Base-by-base conservation (phyloP, 179 eudicot species). In the Gypsophila paniculata region DNA sequence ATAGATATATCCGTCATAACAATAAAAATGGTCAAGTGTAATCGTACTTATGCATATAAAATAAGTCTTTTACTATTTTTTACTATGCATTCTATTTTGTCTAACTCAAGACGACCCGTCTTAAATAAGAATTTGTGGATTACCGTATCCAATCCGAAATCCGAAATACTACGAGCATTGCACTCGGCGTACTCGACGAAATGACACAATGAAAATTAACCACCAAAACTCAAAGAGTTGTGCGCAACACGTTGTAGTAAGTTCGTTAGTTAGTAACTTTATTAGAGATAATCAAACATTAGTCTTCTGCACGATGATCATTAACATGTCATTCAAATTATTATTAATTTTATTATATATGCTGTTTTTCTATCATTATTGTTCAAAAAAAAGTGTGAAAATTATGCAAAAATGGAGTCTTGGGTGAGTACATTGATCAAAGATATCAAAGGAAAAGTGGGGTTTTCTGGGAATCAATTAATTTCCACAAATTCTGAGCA, bases 351-450 rank as follows among this genome's bases (percentile, higher is more conserved):
- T 29, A 29, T 29, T 46, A 69, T 63, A 70, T 8, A 49, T 51
- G 26, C 3, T 15, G 29, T 48, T 54, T 36, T 46, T 46, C 11
- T 25, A 10, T 69, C 65, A 19, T 48, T 26, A 62, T 64, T 55
- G 46, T 70, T 68, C 60, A 70, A 52, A 73, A 55, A 73, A 77
- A 39, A 0, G 8, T 44, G 22, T 17, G 44, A 34, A 60, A 42
- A 2, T 18, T 68, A 42, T 64, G 58, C 68, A 54, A 74, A 62
- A 74, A 78, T 73, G 81, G 81, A 73, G 55, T 78, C 78, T 38
- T 78, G 78, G 78, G 77, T 78, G 22, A 70, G 61, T 1, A 53
- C 78, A 69, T 64, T 78, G 74, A 5, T 78, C 53, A 78, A 74
- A 6, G 81, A 74, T 5, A 64, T 78, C 38, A 62, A 57, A 74